phyloP scores from a whole-genome alignment of 768 basidiomycete species.

The Lentinula sp. region DNA sequence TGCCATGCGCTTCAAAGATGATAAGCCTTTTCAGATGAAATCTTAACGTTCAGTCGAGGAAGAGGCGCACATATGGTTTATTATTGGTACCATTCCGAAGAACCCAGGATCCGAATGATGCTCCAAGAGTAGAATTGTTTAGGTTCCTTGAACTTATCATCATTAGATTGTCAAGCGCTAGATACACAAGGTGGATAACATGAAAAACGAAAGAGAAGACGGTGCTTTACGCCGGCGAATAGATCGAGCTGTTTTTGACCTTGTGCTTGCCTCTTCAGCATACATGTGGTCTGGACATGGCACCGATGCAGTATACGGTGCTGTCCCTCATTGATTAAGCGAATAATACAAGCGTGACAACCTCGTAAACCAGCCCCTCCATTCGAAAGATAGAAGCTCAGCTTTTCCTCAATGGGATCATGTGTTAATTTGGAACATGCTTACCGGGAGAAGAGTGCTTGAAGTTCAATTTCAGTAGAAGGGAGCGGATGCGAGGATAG shows the following conservation, averaged over 20 bases:
- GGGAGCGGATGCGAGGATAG: too few species aligned
- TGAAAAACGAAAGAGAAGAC: background rate
- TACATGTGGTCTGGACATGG: background rate
- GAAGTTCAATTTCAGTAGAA: too few species aligned
- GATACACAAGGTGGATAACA: background rate
- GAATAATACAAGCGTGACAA: too few species aligned
- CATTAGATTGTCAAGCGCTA: background rate
- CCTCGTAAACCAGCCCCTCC: too few species aligned
- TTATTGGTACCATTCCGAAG: background rate
- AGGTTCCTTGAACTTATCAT: background rate
- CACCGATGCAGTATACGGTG: background rate
- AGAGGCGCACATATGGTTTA: background rate
- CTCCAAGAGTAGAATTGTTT: background rate
- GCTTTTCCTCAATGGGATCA: too few species aligned
- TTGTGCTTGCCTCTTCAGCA: background rate
- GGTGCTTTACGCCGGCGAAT: background rate
- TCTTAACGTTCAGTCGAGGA: background rate
- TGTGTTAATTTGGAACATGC: too few species aligned
- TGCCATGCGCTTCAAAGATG: background rate
- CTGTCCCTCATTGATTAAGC: background rate
- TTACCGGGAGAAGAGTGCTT: too few species aligned
- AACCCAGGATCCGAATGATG: background rate
- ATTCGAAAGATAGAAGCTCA: too few species aligned
- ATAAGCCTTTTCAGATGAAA: background rate
- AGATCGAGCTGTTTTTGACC: background rate